Conservation (phyloP, 805 yeast species). For the Grigorovia jiainica region DNA sequence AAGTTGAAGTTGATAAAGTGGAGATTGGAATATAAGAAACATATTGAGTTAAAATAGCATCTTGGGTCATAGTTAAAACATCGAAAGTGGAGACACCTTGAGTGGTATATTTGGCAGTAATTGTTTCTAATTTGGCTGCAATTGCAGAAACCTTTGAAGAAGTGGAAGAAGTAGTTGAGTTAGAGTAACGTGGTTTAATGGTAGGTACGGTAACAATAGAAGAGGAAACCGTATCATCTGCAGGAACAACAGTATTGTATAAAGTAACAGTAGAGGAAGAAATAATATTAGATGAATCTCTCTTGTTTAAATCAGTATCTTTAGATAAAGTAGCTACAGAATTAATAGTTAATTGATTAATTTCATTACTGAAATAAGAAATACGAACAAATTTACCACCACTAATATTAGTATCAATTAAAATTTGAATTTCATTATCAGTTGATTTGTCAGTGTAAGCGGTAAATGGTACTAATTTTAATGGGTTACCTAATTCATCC, state of each 20-base stretch:
- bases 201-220: neutral
- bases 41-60: constrained; percentile 1
- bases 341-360: constrained; percentile 8
- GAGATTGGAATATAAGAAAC: constrained; percentile 2
- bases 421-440: constrained; percentile 11
- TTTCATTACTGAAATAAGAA: constrained; percentile 14
- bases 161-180: neutral
- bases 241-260: neutral
- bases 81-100: neutral
- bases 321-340: constrained; percentile 7
- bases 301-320: constrained; percentile 4
- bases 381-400: constrained; percentile 25
- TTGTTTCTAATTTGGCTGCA: neutral
- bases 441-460: constrained; percentile 21
- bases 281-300: constrained; percentile 6
- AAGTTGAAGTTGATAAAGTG: neutral
- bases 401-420: constrained; percentile 16
- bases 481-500: constrained; percentile 21
- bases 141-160: neutral
- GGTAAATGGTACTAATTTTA: constrained; percentile 15
- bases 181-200: neutral
- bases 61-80: neutral
- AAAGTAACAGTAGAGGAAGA: neutral
- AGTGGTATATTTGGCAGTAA: neutral
- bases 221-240: neutral